Evolutionary conservation across 257 asterid genomes (phyloP).

Genomic region (Parsonsia alboflavescens): DNA sequence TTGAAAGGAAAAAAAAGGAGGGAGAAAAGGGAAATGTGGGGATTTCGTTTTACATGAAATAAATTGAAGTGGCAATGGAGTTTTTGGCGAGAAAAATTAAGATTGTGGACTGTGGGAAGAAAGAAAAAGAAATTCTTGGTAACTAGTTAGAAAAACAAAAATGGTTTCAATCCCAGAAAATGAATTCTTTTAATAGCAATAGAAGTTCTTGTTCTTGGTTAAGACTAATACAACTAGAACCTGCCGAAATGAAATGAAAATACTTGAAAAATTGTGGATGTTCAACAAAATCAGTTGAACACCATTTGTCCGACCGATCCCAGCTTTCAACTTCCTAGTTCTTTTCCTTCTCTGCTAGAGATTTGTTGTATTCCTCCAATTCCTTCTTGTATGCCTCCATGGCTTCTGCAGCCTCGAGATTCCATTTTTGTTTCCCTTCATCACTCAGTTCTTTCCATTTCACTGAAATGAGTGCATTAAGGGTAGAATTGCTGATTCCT

Average conservation of each 20-base stretch:
- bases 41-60: too few species aligned
- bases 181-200: too few species aligned
- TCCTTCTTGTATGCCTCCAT: slow-evolving; percentile 81
- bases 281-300: slow-evolving; percentile 70
- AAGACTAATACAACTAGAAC: neutral
- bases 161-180: too few species aligned
- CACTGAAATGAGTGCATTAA: slow-evolving; percentile 66
- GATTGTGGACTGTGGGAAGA: too few species aligned
- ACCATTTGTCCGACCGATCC: neutral
- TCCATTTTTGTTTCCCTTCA: slow-evolving; percentile 69
- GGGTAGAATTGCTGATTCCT: slow-evolving; percentile 46
- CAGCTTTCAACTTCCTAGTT: neutral
- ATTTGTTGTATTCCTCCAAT: slow-evolving; percentile 59
- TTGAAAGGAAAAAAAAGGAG: too few species aligned
- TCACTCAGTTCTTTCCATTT: slow-evolving; percentile 89
- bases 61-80: too few species aligned
- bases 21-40: too few species aligned
- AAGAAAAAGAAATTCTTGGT: too few species aligned
- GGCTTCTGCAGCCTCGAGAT: slow-evolving; percentile 58
- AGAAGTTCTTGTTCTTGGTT: neutral
- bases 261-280: slow-evolving; percentile 10
- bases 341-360: slow-evolving; percentile 40
- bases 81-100: too few species aligned
- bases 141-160: too few species aligned
- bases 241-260: neutral